These are phyloP conservation scores for Drechslera avenae DNA, from an alignment of 2,329 filamentous ascomycete genomes.

Conservation along the genomic window DNA sequence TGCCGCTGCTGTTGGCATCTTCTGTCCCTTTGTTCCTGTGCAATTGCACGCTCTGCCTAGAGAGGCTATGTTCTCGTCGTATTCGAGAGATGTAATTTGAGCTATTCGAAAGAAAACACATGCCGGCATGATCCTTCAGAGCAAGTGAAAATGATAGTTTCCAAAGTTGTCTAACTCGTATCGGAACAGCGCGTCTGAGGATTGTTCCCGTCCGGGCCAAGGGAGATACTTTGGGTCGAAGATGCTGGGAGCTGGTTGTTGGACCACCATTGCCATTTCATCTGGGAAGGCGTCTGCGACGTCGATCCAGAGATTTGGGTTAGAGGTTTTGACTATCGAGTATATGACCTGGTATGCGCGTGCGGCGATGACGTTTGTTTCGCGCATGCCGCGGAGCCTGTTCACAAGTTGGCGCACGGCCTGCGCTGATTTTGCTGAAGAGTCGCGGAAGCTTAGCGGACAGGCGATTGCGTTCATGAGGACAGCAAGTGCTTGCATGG, in stretches of 20 bases:
- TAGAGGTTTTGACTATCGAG: constrained; percentile 10
- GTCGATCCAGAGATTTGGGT: constrained; percentile 6
- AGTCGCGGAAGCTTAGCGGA: constrained; percentile 5
- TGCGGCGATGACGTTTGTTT: constrained; percentile 24
- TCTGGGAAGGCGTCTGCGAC: constrained; percentile 8
- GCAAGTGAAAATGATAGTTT: neutral
- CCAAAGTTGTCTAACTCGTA: constrained; percentile 6
- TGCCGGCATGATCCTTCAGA: neutral
- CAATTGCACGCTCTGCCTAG: too few relatives aligned
- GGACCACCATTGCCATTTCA: neutral
- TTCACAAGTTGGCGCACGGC: constrained; percentile 24
- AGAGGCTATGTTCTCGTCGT: too few relatives aligned
- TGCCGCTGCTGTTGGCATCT: too few relatives aligned
- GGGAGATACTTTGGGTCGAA: constrained; percentile 4
- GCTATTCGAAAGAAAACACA: too few relatives aligned
- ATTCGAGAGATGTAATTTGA: too few relatives aligned
- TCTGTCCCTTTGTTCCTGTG: too few relatives aligned
- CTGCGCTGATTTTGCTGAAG: neutral
- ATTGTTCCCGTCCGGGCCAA: constrained; percentile 4
- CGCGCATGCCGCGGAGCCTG: constrained; percentile 35
- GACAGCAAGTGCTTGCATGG: constrained; percentile 46
- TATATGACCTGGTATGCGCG: constrained; percentile 28
- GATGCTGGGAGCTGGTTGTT: neutral
- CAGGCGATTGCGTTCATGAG: constrained; percentile 44
- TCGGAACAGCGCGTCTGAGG: neutral